phyloP scores from a whole-genome alignment of 2,329 filamentous ascomycete genomes.

The Phoma herbarum region DNA sequence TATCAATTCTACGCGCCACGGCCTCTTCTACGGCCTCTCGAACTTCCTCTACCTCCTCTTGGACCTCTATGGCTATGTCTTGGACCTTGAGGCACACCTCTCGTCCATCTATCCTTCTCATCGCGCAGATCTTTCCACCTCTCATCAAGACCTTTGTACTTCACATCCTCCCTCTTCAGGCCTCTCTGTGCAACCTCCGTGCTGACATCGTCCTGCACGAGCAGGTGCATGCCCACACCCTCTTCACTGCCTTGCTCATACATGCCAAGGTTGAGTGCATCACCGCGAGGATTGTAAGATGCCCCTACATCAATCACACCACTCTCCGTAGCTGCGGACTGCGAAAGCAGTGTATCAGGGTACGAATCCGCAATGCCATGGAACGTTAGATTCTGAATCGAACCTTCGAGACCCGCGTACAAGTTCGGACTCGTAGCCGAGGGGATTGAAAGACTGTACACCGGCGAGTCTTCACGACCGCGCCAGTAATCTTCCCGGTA shows the following conservation, averaged over 20 bases:
- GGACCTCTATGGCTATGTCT: constrained; percentile 20
- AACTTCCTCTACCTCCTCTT: constrained; percentile 23
- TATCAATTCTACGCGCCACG: not conserved
- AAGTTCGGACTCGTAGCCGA: constrained; percentile 56
- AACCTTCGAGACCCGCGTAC: constrained; percentile 59
- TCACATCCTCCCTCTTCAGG: constrained; percentile 20
- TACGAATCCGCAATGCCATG: constrained; percentile 53
- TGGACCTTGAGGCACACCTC: constrained; percentile 21
- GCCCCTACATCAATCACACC: constrained; percentile 35
- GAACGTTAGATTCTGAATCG: constrained; percentile 56
- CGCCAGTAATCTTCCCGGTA: constrained; percentile 31
- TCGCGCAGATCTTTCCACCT: constrained; percentile 50
- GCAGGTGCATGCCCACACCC: constrained; percentile 50
- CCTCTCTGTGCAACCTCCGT: constrained; percentile 32
- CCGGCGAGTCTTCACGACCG: constrained; percentile 49
- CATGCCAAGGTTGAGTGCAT: constrained; percentile 55
- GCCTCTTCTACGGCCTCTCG: constrained; percentile 12
- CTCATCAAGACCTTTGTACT: constrained; percentile 45
- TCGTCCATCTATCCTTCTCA: constrained; percentile 34
- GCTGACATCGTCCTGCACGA: constrained; percentile 50
- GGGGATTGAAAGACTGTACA: constrained; percentile 60
- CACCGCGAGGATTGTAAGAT: constrained; percentile 46
- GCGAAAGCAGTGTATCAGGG: constrained; percentile 54
- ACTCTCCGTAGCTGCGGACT: constrained; percentile 2
- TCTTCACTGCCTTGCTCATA: constrained; percentile 55